Conservation (phyloP, 768 basidiomycete genomes). For the Candolleomyces efflorescens region DNA sequence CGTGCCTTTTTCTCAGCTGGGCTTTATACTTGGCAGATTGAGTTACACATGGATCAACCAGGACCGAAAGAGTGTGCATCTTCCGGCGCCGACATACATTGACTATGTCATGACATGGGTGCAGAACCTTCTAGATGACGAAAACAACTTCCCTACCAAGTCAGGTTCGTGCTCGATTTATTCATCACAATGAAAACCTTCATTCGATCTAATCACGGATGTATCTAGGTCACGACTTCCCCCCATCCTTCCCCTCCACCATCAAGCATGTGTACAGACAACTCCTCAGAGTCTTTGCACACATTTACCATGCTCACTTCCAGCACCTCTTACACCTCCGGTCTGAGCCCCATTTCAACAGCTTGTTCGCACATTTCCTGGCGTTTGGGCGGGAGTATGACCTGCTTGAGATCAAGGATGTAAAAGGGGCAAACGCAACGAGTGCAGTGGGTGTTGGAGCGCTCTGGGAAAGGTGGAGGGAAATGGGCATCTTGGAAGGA, state of each 20-base stretch:
- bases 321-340: constrained; percentile 87
- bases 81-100: constrained; percentile 95
- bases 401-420: constrained; percentile 82
- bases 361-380: constrained; percentile 95
- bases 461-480: constrained; percentile 88
- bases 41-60: constrained; percentile 99
- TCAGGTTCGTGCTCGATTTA: constrained; percentile 56
- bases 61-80: constrained; percentile 84
- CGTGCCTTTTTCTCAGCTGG: constrained; percentile 3
- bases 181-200: constrained; percentile 52
- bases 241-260: constrained; percentile 83
- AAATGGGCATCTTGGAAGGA: constrained; percentile 61
- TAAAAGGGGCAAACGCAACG: constrained; percentile 61
- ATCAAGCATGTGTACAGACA: constrained; percentile 94
- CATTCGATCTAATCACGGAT: constrained; percentile 28
- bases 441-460: constrained; percentile 64
- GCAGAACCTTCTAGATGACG: constrained; percentile 93
- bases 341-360: constrained; percentile 94
- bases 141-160: constrained; percentile 91
- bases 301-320: constrained; percentile 96
- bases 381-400: constrained; percentile 96
- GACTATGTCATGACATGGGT: constrained; percentile 99
- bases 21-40: constrained; percentile 45
- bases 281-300: constrained; percentile 94
- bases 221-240: constrained; percentile 76